Base-by-base conservation (phyloP, 1,284 basidiomycete species). In the Marasmius fiardii region DNA sequence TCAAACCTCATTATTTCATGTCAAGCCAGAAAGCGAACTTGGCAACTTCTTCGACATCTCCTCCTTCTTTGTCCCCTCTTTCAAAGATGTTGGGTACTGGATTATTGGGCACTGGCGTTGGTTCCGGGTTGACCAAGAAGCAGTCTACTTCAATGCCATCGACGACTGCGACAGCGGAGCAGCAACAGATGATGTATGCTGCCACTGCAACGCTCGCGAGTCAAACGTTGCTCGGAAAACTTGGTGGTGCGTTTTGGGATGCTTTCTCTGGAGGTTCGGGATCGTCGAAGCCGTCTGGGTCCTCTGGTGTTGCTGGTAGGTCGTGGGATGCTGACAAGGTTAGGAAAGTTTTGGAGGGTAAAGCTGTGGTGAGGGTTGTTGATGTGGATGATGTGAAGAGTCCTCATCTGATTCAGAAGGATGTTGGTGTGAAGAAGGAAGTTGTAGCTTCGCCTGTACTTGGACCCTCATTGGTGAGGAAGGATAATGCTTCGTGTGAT, bases 211-310 rank as follows among this genome's bases (percentile, higher is more conserved):
- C 81, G 7, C 74, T 89, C 58, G 89, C 87, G 3, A 82, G 80
- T 33, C 86, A 90, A 69, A 90, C 89, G 0, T 69, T 92, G 28
- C 65, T 88, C 50, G 71, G 74, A 67, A 85, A 82, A 63, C 76
- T 92, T 28, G 85, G 87, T 14, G 68, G 73, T 24, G 86, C 89
- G 43, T 91, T 92, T 71, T 91, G 88, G 88, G 88, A 91, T 60
- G 90, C 89, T 26, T 92, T 92, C 71, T 79, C 84, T 14, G 83
- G 83, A 0, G 31, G 45, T 12, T 60, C 64, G 48, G 64, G 62
- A 51, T 63, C 62, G 24, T 62, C 64, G 20, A 59, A 66, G 26
- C 56, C 66, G 43, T 60, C 72, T 41, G 11, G 58, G 53, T 12
- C 44, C 16, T 33, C 43, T 16, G 26, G 52, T 43, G 60, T 53